Conservation (phyloP, 1,139 yeast species). For the Magnusiomyces tetraspermus region DNA sequence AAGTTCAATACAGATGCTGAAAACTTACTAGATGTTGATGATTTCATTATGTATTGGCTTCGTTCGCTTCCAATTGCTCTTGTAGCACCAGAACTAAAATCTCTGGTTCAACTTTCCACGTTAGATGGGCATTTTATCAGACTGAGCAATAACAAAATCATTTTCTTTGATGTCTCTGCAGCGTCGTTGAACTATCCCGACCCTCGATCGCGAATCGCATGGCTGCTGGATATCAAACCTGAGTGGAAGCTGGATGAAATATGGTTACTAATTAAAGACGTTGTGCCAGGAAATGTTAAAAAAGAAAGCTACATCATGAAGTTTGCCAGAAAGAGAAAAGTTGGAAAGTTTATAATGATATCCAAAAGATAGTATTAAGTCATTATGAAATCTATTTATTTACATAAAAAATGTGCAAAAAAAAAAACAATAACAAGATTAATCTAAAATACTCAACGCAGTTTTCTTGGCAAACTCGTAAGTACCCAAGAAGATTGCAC, state of each 20-base stretch:
- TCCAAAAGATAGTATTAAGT: constrained; percentile 1
- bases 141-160: not conserved
- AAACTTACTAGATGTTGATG: constrained; percentile 26
- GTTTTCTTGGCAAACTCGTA: constrained; percentile 60
- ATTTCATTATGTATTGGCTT: not conserved
- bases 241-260: constrained; percentile 70
- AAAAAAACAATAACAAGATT: not conserved
- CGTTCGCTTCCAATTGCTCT: constrained; percentile 1
- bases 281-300: constrained; percentile 48
- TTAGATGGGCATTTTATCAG: not conserved
- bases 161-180: constrained; percentile 32
- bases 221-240: constrained; percentile 49
- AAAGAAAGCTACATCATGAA: constrained; percentile 66
- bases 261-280: constrained; percentile 52
- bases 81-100: constrained; percentile 38
- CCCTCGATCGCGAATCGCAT: constrained; percentile 46
- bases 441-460: constrained; percentile 7
- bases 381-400: not conserved
- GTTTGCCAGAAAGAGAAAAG: constrained; percentile 56
- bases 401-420: not conserved
- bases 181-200: constrained; percentile 46
- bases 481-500: constrained; percentile 91
- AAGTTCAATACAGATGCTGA: constrained; percentile 23
- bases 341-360: constrained; percentile 39
- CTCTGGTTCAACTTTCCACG: not conserved